A percentile compares a stretch with the other conserved stretches of the same genome.
Conservation (phyloP, 2,329 filamentous ascomycete species). For the Cladosporium sp. region DNA sequence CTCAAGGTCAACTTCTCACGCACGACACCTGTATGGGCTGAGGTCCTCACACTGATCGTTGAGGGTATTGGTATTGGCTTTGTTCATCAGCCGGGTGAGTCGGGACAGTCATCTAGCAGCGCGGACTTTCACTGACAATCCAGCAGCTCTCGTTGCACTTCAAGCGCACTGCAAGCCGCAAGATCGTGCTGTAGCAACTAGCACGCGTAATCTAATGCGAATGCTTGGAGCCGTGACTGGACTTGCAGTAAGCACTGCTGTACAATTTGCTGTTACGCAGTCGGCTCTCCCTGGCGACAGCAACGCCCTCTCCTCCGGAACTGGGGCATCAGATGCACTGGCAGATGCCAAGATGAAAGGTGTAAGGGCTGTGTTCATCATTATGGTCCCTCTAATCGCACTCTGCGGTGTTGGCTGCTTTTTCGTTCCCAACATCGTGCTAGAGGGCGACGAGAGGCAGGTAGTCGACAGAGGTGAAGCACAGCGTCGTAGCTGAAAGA, state of each 20-base stretch:
- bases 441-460: slow-evolving; percentile 5
- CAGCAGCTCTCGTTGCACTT: slow-evolving; percentile 7
- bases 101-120: neutral
- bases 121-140: neutral
- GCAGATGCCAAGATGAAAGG: slow-evolving; percentile 14
- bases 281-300: neutral
- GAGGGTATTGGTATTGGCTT: slow-evolving; percentile 12
- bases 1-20: slow-evolving; percentile 15
- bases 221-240: slow-evolving; percentile 16
- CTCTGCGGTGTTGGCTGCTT: slow-evolving; percentile 10
- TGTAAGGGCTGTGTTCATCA: slow-evolving; percentile 11
- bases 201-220: slow-evolving; percentile 8
- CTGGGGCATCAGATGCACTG: neutral
- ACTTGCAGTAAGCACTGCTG: slow-evolving; percentile 7
- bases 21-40: slow-evolving; percentile 1
- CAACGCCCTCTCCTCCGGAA: neutral
- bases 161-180: slow-evolving; percentile 13
- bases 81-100: slow-evolving; percentile 13
- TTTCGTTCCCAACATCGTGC: slow-evolving; percentile 2
- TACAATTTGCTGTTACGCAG: slow-evolving; percentile 11
- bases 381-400: slow-evolving; percentile 10
- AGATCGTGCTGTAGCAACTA: slow-evolving; percentile 8
- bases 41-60: slow-evolving; percentile 1
- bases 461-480: neutral
- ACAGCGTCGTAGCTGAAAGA: neutral